Evolutionary conservation across 805 yeast species (phyloP), one percentile per base, ranked within the genome.

Genomic region (Candida yuanshanica): DNA sequence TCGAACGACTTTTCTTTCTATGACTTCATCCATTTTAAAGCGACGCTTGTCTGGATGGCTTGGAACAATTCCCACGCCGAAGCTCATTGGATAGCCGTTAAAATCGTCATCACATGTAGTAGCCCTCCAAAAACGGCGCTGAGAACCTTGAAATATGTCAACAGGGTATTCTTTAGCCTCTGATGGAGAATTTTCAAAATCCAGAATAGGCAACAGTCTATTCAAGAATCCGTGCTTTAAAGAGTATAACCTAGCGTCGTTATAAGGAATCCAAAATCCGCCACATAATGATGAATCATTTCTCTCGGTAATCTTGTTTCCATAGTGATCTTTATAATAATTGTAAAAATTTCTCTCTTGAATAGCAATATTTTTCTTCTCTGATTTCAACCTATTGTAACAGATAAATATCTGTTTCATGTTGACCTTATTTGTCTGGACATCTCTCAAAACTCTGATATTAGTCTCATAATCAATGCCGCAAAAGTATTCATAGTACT

Each of bases 271-370:
- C 63, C 63, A 59, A 27, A 46, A 50, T 2, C 63, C 63, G 18
- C 63, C 63, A 42, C 58, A 53, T 7, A 59, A 35, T 1, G 63
- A 48, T 1, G 35, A 35, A 17, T 59, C 63, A 32, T 48, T 48
- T 41, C 42, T 45, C 11, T 43, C 39, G 12, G 33, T 24, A 7
- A 53, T 25, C 9, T 41, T 14, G 4, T 13, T 24, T 5, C 33
- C 13, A 35, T 43, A 18, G 1, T 31, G 39, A 5, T 33, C 34
- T 26, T 41, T 44, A 29, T 45, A 45, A 5, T 38, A 36, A 1
- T 18, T 38, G 20, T 43, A 43, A 24, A 56, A 51, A 1, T 52
- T 33, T 23, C 56, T 46, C 20, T 47, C 42, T 12, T 48, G 25
- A 5, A 47, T 16, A 6, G 34, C 23, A 5, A 39, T 29, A 10